Evolutionary conservation across 2,329 filamentous ascomycete species (phyloP).

Genomic region (Alternaria dauci): DNA sequence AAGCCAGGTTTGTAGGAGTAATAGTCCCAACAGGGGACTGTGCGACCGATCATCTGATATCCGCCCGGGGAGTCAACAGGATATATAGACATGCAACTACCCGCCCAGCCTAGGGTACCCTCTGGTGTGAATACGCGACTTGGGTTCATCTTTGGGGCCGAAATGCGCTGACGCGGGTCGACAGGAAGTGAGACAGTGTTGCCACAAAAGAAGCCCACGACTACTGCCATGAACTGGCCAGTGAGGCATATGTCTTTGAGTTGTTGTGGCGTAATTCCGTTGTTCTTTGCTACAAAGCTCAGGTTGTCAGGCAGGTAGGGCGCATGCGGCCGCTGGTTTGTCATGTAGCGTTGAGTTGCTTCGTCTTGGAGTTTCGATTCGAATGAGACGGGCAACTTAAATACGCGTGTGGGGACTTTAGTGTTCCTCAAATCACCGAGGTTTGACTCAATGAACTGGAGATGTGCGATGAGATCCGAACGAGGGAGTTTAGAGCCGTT

Average conservation of each 20-base stretch:
- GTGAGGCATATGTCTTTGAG: conserved; percentile 62
- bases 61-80: conserved; percentile 66
- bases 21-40: conserved; percentile 63
- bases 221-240: conserved; percentile 61
- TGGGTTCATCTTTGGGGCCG: conserved; percentile 65
- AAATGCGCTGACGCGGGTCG: conserved; percentile 63
- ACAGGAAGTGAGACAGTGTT: conserved; percentile 63
- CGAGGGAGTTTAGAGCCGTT: conserved; percentile 51
- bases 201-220: conserved; percentile 65
- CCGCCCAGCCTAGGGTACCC: conserved; percentile 65
- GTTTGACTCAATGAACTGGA: conserved; percentile 52
- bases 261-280: conserved; percentile 60
- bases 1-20: conserved; percentile 63
- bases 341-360: conserved; percentile 67
- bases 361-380: conserved; percentile 56
- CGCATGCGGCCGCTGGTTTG: conserved; percentile 68
- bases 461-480: conserved; percentile 47
- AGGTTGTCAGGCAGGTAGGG: conserved; percentile 70
- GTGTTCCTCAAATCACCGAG: conserved; percentile 53
- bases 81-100: conserved; percentile 63
- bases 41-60: conserved; percentile 63
- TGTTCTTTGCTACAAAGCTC: conserved; percentile 65
- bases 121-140: conserved; percentile 65
- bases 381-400: conserved; percentile 56
- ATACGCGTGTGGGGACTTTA: conserved; percentile 54